phyloP scores from a whole-genome alignment of 2,329 filamentous ascomycete genomes.

The Colletotrichum agaves region DNA sequence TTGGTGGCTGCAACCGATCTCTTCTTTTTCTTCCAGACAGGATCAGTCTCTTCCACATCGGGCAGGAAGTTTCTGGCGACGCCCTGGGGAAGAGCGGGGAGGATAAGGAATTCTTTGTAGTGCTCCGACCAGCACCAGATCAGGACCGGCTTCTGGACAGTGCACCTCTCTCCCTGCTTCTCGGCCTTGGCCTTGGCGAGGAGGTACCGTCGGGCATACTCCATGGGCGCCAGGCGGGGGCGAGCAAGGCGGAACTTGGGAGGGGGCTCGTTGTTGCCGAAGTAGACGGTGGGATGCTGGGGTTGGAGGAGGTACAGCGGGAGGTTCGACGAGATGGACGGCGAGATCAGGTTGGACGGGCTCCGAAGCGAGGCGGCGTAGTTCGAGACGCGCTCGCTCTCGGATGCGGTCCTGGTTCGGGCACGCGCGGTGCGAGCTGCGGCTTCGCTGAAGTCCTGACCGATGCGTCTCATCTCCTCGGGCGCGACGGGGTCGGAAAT shows the following conservation, averaged over 20 bases:
- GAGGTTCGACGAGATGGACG: slow-evolving; percentile 20
- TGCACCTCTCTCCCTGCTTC: slow-evolving; percentile 42
- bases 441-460: slow-evolving; percentile 15
- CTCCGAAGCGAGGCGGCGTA: slow-evolving; percentile 9
- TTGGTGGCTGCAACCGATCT: not conserved
- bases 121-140: slow-evolving; percentile 48
- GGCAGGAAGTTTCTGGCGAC: slow-evolving; percentile 39
- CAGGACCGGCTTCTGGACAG: slow-evolving; percentile 45
- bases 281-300: slow-evolving; percentile 26
- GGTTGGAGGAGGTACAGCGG: slow-evolving; percentile 33
- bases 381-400: not conserved
- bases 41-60: slow-evolving; percentile 1
- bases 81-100: slow-evolving; percentile 46
- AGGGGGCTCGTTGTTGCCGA: slow-evolving; percentile 24
- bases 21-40: slow-evolving; percentile 18
- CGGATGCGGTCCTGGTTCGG: slow-evolving; percentile 8
- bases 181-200: slow-evolving; percentile 47
- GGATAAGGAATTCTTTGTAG: slow-evolving; percentile 50
- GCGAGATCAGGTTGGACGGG: slow-evolving; percentile 22
- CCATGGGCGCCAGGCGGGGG: slow-evolving; percentile 51
- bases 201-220: slow-evolving; percentile 50
- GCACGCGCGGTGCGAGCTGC: not conserved
- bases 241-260: slow-evolving; percentile 28
- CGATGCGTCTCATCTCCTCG: slow-evolving; percentile 29
- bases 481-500: slow-evolving; percentile 32